Base-by-base conservation (phyloP, 2,329 filamentous ascomycete species). In the Apiospora marii region DNA sequence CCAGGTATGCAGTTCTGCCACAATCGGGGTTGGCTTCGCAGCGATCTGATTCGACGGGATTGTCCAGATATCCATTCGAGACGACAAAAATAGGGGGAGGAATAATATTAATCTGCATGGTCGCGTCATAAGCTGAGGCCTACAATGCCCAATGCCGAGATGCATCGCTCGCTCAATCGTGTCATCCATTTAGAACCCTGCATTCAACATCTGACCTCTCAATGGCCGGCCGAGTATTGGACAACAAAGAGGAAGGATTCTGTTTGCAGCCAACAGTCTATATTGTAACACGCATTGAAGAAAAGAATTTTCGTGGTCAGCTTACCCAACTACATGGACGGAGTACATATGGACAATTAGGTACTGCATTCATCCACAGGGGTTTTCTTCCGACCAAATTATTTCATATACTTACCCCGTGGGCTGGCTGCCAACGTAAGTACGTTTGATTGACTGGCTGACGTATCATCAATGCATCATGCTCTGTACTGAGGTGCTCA, bases 41-140 rank as follows among this genome's bases (percentile, higher is more conserved):
- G 10, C 53, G 30, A 34, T 61, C 12, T 64, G 58, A 64, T 64
- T 64, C 58, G 58, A 64, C 16, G 22, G 30, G 19, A 64, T n/a
- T 41, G 34, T 41, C 34, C 58, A 64, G 22, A 41, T 64, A 41
- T 64, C 58, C 58, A 64, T 64, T 41, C 22, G 22, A 14, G 34
- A 10, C 19, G 53, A 41, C 58, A 41, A 41, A 64, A 64, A 64
- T 64, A 64, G 58, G 58, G 58, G 58, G 58, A 41, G 22, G 19
- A 41, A 41, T 41, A 41, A 24, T 37, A 64, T 41, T 64, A 64
- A 64, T 13, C 58, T 64, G 58, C 58, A 64, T 64, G 58, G 58
- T 64, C 58, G 58, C 58, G 58, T 64, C 58, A 64, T 64, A 37
- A 64, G 58, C 34, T 64, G 58, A 64, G 58, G 58, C 34, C 58